Evolutionary conservation across 345 rosid genomes (phyloP).

Genomic region (Conringia planisiliqua): DNA sequence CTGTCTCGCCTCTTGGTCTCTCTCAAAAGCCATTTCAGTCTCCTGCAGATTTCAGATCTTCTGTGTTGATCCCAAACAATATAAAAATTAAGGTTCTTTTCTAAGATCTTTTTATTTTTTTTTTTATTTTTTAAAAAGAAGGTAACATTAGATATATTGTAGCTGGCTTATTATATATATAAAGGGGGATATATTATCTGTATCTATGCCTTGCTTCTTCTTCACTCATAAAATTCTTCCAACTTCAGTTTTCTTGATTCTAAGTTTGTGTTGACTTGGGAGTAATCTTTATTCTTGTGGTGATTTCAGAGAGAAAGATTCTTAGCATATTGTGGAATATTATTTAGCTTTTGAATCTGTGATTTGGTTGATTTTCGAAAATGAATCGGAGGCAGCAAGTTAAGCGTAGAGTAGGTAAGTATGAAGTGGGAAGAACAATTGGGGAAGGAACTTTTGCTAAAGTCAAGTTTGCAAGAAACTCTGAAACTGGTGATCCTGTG

Average conservation of each 20-base stretch:
- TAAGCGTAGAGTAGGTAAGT: constrained; percentile 83
- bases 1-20: constrained; percentile 36
- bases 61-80: background rate
- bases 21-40: constrained; percentile 17
- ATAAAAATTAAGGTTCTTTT: constrained; percentile 13
- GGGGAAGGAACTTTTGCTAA: constrained; percentile 99
- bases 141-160: background rate
- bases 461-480: constrained; percentile 91
- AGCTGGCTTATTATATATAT: background rate
- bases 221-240: background rate
- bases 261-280: background rate
- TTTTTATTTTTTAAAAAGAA: background rate
- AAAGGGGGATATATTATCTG: background rate
- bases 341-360: background rate
- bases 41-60: constrained; percentile 8
- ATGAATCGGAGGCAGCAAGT: constrained; percentile 41
- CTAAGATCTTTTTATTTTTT: background rate
- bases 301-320: background rate
- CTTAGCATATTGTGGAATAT: background rate
- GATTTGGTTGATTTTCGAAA: background rate
- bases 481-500: constrained; percentile 77
- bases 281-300: background rate
- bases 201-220: background rate
- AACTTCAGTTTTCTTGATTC: background rate
- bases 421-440: constrained; percentile 93